Conservation (phyloP, 2,329 filamentous ascomycete species). For the Macrophomina phaseolina region DNA sequence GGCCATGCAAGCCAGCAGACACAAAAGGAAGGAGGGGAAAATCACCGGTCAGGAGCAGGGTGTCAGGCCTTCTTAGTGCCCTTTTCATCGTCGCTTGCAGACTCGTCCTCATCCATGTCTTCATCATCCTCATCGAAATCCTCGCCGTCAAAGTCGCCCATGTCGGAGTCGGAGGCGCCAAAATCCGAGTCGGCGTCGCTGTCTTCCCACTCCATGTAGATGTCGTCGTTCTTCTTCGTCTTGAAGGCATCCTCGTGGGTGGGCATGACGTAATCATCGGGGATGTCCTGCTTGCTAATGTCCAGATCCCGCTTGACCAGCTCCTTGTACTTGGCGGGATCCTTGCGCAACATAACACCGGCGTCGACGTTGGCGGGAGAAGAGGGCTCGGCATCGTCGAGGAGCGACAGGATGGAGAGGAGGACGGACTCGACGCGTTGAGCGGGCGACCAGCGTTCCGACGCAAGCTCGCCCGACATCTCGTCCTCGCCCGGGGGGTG, state of each 20-base stretch:
- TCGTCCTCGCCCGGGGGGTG: constrained; percentile 90
- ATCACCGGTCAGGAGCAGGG: not conserved
- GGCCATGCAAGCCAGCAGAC: constrained; percentile 1
- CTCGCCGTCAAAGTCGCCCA: constrained; percentile 51
- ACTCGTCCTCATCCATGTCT: constrained; percentile 58
- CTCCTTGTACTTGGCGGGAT: constrained; percentile 70
- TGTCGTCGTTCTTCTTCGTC: constrained; percentile 69
- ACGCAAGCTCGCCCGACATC: constrained; percentile 87
- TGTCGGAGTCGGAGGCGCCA: constrained; percentile 65
- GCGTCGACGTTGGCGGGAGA: constrained; percentile 96
- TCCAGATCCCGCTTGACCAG: constrained; percentile 74
- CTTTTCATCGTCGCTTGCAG: constrained; percentile 3
- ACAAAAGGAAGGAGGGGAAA: not conserved
- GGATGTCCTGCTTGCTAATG: constrained; percentile 78
- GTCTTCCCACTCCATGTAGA: constrained; percentile 58
- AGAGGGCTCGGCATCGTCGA: constrained; percentile 92
- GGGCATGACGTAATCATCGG: constrained; percentile 80
- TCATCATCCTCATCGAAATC: constrained; percentile 59
- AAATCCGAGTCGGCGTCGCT: constrained; percentile 68
- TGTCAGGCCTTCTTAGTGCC: constrained; percentile 12
- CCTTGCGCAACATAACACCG: constrained; percentile 80
- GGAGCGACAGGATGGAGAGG: constrained; percentile 86
- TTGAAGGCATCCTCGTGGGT: constrained; percentile 67
- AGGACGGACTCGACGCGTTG: constrained; percentile 95
- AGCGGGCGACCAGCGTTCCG: constrained; percentile 91